Evolutionary conservation across 1,139 yeast species (phyloP).

Genomic region (Suhomyces taliae): DNA sequence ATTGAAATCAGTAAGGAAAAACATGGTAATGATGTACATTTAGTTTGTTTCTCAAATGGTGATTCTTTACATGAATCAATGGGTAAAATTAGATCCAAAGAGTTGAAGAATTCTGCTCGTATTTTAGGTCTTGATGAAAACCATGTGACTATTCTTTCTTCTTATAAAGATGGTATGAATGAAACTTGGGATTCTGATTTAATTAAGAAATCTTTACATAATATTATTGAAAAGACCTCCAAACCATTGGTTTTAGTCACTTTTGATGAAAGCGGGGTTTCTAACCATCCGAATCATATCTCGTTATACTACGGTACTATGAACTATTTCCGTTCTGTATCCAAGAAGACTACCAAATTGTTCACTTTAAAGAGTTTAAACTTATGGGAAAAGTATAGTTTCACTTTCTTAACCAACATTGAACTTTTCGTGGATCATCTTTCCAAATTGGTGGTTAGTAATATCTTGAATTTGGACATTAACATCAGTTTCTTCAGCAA

Average conservation of each 20-base stretch:
- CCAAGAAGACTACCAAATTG: conserved; percentile 16
- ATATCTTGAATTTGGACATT: conserved; percentile 37
- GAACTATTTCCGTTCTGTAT: conserved; percentile 23
- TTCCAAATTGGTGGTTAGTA: conserved; percentile 31
- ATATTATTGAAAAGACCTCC: conserved; percentile 18
- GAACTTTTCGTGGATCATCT: conserved; percentile 41
- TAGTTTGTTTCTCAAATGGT: conserved; percentile 79
- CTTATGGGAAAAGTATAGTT: conserved; percentile 52
- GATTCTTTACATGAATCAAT: conserved; percentile 63
- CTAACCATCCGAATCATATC: conserved; percentile 83
- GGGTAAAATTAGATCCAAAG: conserved; percentile 62
- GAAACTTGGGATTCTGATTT: conserved; percentile 59
- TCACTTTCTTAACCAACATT: conserved; percentile 47
- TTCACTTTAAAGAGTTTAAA: conserved; percentile 48
- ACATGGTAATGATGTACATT: conserved; percentile 51
- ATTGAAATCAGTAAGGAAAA: conserved; percentile 50
- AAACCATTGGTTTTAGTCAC: conserved; percentile 56
- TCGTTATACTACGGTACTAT: conserved; percentile 60
- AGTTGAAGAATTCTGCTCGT: conserved; percentile 57
- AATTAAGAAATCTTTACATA: conserved; percentile 32
- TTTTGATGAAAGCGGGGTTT: conserved; percentile 81
- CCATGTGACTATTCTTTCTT: conserved; percentile 48
- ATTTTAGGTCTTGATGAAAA: conserved; percentile 53
- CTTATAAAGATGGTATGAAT: conserved; percentile 71
- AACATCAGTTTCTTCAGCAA: conserved; percentile 42